Percentiles rank a stretch among this genome's conserved stretches.
phyloP scores from a whole-genome alignment of 805 yeast genomes.

The Zygosaccharomyces lentus region DNA sequence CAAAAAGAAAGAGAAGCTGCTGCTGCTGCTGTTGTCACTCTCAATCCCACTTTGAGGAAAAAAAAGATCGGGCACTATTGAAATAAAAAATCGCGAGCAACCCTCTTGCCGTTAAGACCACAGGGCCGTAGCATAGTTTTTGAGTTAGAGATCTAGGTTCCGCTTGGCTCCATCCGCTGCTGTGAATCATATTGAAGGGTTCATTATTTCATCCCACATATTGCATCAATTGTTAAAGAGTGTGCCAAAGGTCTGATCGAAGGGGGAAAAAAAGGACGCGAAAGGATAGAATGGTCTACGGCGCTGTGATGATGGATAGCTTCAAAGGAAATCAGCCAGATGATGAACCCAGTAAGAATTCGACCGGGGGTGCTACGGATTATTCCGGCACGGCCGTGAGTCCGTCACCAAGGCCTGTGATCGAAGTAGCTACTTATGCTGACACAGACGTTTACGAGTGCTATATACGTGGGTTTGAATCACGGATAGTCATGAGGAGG shows the following conservation, averaged over 20 bases:
- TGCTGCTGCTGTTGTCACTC: neutral
- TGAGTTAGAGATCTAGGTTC: neutral
- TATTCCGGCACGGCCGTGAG: neutral
- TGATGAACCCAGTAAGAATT: slow-evolving; percentile 3
- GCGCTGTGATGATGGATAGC: slow-evolving; percentile 12
- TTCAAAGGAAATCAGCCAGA: slow-evolving; percentile 4
- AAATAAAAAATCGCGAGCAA: neutral
- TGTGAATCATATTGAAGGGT: neutral
- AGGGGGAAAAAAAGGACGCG: neutral
- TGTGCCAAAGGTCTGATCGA: neutral
- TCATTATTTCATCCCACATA: neutral
- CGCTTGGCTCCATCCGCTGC: neutral
- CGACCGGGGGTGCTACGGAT: neutral
- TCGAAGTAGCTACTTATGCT: slow-evolving; percentile 45
- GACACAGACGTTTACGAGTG: slow-evolving; percentile 56
- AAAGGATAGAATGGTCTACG: slow-evolving; percentile 8
- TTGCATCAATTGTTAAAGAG: neutral
- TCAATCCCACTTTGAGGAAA: neutral
- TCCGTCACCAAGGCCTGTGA: slow-evolving; percentile 20
- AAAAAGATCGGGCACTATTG: neutral
- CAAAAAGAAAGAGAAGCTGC: neutral
- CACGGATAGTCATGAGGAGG: slow-evolving; percentile 63
- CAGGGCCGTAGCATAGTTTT: neutral
- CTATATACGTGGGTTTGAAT: slow-evolving; percentile 49
- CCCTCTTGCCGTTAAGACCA: neutral